Evolutionary conservation across 345 rosid genomes (phyloP), one percentile per base, ranked within the genome.

Genomic region (Salix exigua): DNA sequence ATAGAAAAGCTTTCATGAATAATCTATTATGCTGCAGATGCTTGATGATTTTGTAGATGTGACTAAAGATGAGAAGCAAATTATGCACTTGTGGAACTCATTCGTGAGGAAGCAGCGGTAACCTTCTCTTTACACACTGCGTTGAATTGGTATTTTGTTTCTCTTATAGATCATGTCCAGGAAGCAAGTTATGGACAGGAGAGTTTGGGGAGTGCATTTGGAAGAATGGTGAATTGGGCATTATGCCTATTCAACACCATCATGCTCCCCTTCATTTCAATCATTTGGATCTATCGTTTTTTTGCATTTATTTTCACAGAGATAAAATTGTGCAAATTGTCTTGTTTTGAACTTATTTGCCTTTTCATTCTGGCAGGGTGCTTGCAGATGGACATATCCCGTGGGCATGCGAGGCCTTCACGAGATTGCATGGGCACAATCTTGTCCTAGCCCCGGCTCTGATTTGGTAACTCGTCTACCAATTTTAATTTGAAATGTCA

Each of bases 31-130:
- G 75, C 76, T 85, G 83, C 90, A 96, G 99, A 88, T 96, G 97
- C 98, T 96, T 28, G 99, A 94, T 80, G 99, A 96, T 86, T 94
- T 96, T 68, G 97, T 94, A 60, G 99, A 96, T 79, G 99, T 96
- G 79, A 96, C 97, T 72, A 91, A 88, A 81, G 96, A 94, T 81
- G 98, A 96, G 88, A 96, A 91, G 84, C 96, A 85, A 82, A 91
- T 96, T 83, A 96, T 96, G 99, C 98, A 96, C 83, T 73, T 94
- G 82, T 96, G 99, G 99, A 96, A 94, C 85, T 96, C 99, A 13
- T 94, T 96, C 77, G 94, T 91, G 79, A 88, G 99, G 79, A 96
- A 94, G 83, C 99, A 96, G 78, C 88, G 98, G 99, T 94, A 86
- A 80, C 31, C 21, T 60, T 68, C 37, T 65, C n/a, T 63, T 70